phyloP scores from a whole-genome alignment of 805 yeast genomes.

The Yarrowia keelungensis region DNA sequence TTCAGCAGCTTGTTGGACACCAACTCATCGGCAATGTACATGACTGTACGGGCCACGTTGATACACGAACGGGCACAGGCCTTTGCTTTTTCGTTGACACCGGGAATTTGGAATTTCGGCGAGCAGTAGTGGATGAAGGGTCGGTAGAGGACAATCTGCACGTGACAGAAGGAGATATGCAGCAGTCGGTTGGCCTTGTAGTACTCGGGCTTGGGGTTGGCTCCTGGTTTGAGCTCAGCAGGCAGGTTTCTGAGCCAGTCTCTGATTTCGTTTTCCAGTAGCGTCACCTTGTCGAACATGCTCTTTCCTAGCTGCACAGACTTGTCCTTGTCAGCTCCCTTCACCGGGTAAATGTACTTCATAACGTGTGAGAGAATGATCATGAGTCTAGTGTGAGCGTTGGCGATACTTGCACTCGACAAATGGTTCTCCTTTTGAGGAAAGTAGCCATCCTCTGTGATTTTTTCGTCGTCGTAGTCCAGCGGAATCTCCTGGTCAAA shows the following conservation, averaged over 20 bases:
- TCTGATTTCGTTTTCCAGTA: constrained; percentile 71
- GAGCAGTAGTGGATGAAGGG: constrained; percentile 87
- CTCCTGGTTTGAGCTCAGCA: constrained; percentile 70
- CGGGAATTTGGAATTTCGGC: constrained; percentile 54
- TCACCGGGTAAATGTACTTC: constrained; percentile 75
- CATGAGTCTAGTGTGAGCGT: constrained; percentile 80
- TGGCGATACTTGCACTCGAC: constrained; percentile 80
- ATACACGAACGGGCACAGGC: constrained; percentile 84
- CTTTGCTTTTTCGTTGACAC: constrained; percentile 62
- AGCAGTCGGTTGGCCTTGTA: constrained; percentile 76
- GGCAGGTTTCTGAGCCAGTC: constrained; percentile 78
- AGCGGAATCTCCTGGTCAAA: constrained; percentile 86
- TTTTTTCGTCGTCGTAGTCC: constrained; percentile 86
- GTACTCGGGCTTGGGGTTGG: constrained; percentile 70
- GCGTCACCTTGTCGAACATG: constrained; percentile 55
- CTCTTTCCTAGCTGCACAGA: constrained; percentile 39
- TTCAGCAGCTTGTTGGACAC: constrained; percentile 70
- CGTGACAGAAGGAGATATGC: constrained; percentile 56
- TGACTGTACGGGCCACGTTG: constrained; percentile 81
- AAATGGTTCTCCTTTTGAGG: constrained; percentile 60
- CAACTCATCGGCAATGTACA: constrained; percentile 81
- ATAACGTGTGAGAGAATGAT: constrained; percentile 74
- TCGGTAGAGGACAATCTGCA: constrained; percentile 79
- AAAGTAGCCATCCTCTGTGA: constrained; percentile 68
- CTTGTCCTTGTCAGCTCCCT: constrained; percentile 50